phyloP scores from a whole-genome alignment of 208 protist genomes.

The Tritrichomonas musculus region DNA sequence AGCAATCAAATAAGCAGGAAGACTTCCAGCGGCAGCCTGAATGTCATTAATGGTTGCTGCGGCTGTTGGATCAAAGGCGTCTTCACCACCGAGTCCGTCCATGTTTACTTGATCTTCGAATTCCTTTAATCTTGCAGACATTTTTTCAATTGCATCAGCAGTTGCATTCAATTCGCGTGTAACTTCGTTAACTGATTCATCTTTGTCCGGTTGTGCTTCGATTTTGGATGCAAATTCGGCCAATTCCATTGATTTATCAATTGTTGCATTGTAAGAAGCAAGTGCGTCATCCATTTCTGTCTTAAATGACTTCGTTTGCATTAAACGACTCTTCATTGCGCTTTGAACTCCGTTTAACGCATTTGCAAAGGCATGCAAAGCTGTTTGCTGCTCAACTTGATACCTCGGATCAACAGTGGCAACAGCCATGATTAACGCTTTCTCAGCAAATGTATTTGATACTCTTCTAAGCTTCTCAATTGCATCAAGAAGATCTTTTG shows the following conservation, averaged over 20 bases:
- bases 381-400: not conserved
- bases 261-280: not conserved
- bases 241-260: not conserved
- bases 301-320: not conserved
- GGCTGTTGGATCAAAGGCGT: not conserved
- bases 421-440: not conserved
- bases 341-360: not conserved
- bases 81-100: not conserved
- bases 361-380: not conserved
- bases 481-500: not conserved
- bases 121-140: not conserved
- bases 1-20: not conserved
- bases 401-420: not conserved
- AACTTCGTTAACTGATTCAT: slow-evolving; percentile 28
- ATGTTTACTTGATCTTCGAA: not conserved
- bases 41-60: not conserved
- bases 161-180: not conserved
- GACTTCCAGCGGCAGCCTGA: not conserved
- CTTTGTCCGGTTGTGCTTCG: not conserved
- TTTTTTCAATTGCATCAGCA: not conserved
- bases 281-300: not conserved
- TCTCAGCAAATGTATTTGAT: not conserved
- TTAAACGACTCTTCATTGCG: not conserved
- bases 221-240: not conserved
- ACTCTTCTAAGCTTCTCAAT: not conserved